Evolutionary conservation across 1,284 basidiomycete genomes (phyloP), one percentile per base, ranked within the genome.

Genomic region (Cutaneotrichosporon cavernicola): DNA sequence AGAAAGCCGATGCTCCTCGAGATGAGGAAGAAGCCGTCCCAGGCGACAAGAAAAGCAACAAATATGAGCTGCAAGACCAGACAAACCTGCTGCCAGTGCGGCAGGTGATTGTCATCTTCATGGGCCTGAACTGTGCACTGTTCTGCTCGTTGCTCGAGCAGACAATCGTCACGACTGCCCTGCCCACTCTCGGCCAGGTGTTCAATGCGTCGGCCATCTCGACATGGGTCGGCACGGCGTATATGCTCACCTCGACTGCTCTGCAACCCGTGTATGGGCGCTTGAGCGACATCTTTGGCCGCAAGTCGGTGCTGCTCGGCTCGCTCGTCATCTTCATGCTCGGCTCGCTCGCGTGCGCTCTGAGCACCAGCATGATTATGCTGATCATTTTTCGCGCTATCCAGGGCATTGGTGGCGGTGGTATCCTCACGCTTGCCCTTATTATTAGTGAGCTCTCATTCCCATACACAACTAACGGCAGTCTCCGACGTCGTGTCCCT

Each of bases 201-300:
- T 90, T 90, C 79, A 82, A 87, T 64, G 85, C 85, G 0, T 87
- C 88, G 0, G 83, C 86, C 0, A 81, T 87, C 21, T 81, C 84
- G 6, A 86, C 86, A 1, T 90, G 88, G 88, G 88, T 90, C 50
- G 71, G 65, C n/a, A 72, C 72, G 9, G 65, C 73, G 3, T 75
- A 75, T 61, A 69, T 75, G 63, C 66, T 70, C 16, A 70, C 68
- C 6, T 68, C 64, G 11, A 69, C 71, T 4, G 66, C 66, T 2
- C 86, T 88, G 68, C 88, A 89, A 69, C 83, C 76, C 1, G 74
- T 84, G 0, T 85, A 89, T 73, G 88, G 88, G 46, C 84, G 87
- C 9, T 85, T 89, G 21, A 80, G 86, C 83, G 89, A 91, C 68
- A 89, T 89, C 40, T 90, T 89, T 68, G 90, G 89, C 11, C 82